Evolutionary conservation across 2,329 filamentous ascomycete genomes (phyloP).

Genomic region (Cryphonectria nitschkei): DNA sequence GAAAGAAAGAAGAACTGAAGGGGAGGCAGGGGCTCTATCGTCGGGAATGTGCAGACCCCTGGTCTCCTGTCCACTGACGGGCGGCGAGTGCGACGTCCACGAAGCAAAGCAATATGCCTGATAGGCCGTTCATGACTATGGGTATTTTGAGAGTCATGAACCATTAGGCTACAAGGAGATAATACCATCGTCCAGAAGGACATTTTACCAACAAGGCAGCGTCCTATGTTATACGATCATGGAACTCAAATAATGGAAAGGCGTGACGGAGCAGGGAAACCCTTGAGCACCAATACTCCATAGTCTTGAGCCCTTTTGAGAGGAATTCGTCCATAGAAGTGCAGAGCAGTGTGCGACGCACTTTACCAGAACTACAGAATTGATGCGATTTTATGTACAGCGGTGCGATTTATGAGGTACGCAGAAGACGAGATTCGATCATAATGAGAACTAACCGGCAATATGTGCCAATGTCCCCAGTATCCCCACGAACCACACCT

Average conservation of each 20-base stretch:
- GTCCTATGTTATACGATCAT: not conserved
- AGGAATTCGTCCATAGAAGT: constrained; percentile 26
- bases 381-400: constrained; percentile 44
- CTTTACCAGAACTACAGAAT: constrained; percentile 9
- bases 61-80: not conserved
- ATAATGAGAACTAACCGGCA: constrained; percentile 1
- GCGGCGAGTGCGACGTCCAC: too few species aligned
- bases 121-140: not conserved
- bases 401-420: not conserved
- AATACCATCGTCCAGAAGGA: not conserved
- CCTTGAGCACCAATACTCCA: not conserved
- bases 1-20: not conserved
- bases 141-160: not conserved
- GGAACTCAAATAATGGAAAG: not conserved
- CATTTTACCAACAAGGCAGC: not conserved
- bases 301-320: not conserved
- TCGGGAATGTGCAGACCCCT: not conserved
- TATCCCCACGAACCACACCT: not conserved
- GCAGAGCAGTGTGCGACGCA: constrained; percentile 13
- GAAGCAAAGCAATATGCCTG: not conserved
- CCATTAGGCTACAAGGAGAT: not conserved
- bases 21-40: not conserved
- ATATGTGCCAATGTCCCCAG: not conserved
- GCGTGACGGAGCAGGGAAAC: not conserved
- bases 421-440: constrained; percentile 30